Evolutionary conservation across 2,329 filamentous ascomycete species (phyloP).

Genomic region (Xylariales sp.): DNA sequence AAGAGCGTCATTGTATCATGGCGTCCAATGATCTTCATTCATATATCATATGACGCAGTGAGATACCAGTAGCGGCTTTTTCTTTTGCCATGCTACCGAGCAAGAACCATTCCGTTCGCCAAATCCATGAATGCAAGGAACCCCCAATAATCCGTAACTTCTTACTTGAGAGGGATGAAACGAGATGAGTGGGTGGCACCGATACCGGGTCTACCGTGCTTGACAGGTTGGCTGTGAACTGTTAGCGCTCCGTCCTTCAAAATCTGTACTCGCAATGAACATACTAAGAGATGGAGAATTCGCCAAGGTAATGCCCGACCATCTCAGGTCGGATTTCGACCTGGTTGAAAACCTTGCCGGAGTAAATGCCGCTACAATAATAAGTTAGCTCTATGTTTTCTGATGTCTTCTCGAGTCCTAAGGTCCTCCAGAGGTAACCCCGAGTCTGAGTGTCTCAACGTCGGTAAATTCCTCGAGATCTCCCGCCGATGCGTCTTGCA

Average conservation of each 20-base stretch:
- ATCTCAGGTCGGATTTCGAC: constrained; percentile 99
- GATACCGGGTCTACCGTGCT: constrained; percentile 99
- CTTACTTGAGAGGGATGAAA: constrained; percentile 99
- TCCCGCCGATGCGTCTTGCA: too few relatives aligned
- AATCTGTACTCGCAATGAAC: constrained; percentile 34
- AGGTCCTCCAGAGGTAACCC: too few relatives aligned
- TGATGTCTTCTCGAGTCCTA: too few relatives aligned
- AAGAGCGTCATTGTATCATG: too few relatives aligned
- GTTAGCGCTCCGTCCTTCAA: constrained; percentile 41
- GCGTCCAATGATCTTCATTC: constrained; percentile 36
- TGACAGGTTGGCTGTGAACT: constrained; percentile 85
- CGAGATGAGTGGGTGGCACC: constrained; percentile 99
- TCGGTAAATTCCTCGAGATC: too few relatives aligned
- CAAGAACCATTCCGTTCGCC: constrained; percentile 55
- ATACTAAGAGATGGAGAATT: constrained; percentile 99
- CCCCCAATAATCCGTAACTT: constrained; percentile 52
- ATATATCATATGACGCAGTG: constrained; percentile 42
- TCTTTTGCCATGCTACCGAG: constrained; percentile 32
- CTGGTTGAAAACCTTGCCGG: constrained; percentile 99
- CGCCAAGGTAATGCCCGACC: constrained; percentile 98
- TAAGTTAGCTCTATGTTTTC: too few relatives aligned
- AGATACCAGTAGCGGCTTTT: constrained; percentile 35
- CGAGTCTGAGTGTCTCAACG: too few relatives aligned
- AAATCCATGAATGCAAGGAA: constrained; percentile 56
- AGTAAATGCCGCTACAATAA: constrained; percentile 99